Evolutionary conservation across 257 asterid genomes (phyloP).

Genomic region (Henckelia pumila): DNA sequence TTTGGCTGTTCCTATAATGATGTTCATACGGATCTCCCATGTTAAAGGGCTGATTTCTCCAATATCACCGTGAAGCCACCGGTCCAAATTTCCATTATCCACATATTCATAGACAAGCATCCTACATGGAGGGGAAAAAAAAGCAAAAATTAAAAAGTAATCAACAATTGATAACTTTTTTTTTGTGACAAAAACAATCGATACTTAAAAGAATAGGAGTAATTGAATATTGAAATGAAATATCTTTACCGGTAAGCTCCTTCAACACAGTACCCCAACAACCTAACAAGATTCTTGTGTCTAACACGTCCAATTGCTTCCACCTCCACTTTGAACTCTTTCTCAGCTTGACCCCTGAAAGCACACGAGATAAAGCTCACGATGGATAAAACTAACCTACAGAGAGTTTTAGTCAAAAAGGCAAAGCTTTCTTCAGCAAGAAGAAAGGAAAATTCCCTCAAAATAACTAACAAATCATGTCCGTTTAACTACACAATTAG

Average conservation of each 20-base stretch:
- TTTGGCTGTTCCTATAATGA: slow-evolving; percentile 80
- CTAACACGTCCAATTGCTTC: slow-evolving; percentile 93
- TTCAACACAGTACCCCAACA: slow-evolving; percentile 93
- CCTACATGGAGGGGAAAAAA: slow-evolving; percentile 37
- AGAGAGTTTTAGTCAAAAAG: slow-evolving; percentile 6
- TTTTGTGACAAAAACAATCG: too few species aligned
- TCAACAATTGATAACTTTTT: neutral
- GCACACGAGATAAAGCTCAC: slow-evolving; percentile 21
- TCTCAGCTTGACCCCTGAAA: slow-evolving; percentile 93
- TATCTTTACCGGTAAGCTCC: slow-evolving; percentile 81
- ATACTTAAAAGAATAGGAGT: neutral
- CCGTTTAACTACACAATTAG: neutral
- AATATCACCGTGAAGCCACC: slow-evolving; percentile 95
- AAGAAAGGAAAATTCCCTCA: neutral
- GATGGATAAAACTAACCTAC: slow-evolving; percentile 16
- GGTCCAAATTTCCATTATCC: slow-evolving; percentile 88
- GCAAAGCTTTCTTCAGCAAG: neutral
- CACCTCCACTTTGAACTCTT: slow-evolving; percentile 93
- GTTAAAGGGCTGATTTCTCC: slow-evolving; percentile 90
- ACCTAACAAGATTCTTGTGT: slow-evolving; percentile 92
- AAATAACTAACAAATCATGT: neutral
- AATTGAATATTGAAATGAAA: slow-evolving; percentile 11
- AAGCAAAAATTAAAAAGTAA: neutral
- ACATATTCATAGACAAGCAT: slow-evolving; percentile 95
- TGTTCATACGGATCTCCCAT: slow-evolving; percentile 80